These are phyloP conservation scores for Barnettozyma hawaiiensis DNA, from an alignment of 1,139 yeast genomes.

Conservation along the genomic window DNA sequence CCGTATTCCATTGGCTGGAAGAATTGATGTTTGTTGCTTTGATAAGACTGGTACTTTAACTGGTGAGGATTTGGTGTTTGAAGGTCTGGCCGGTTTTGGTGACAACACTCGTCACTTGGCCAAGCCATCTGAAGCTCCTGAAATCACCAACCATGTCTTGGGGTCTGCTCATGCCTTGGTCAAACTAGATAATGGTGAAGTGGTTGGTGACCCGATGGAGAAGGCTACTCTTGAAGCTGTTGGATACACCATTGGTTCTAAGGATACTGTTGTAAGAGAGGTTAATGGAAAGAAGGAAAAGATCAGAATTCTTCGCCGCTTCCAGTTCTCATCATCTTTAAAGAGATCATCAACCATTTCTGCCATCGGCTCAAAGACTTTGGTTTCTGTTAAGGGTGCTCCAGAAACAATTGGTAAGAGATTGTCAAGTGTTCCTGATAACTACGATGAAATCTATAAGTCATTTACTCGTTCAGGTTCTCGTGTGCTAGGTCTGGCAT, in stretches of 20 bases:
- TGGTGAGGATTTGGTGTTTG: conserved; percentile 93
- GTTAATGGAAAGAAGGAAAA: conserved; percentile 40
- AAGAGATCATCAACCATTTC: conserved; percentile 94
- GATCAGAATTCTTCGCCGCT: conserved; percentile 79
- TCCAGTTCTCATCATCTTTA: conserved; percentile 93
- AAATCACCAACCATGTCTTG: conserved; percentile 63
- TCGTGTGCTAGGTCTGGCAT: conserved; percentile 92
- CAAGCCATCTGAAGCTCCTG: conserved; percentile 56
- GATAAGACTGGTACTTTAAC: conserved; percentile 98
- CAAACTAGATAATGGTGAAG: conserved; percentile 88
- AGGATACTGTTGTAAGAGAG: conserved; percentile 57
- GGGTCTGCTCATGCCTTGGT: conserved; percentile 98
- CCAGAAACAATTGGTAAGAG: conserved; percentile 93
- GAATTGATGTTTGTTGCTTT: conserved; percentile 96
- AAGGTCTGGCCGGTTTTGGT: conserved; percentile 87
- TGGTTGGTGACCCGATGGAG: conserved; percentile 99
- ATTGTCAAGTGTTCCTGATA: conserved; percentile 64
- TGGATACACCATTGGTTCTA: conserved; percentile 75
- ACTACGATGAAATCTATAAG: conserved; percentile 83
- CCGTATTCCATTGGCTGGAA: conserved; percentile 96
- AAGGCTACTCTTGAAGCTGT: conserved; percentile 89
- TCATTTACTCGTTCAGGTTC: conserved; percentile 93
- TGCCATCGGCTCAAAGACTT: conserved; percentile 49
- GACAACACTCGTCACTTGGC: conserved; percentile 48
- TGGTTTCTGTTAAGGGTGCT: conserved; percentile 96